A percentile compares a stretch with the other conserved stretches of the same genome.
Evolutionary conservation across 208 protist species (phyloP).

Genomic region (Leishmania mexicana): DNA sequence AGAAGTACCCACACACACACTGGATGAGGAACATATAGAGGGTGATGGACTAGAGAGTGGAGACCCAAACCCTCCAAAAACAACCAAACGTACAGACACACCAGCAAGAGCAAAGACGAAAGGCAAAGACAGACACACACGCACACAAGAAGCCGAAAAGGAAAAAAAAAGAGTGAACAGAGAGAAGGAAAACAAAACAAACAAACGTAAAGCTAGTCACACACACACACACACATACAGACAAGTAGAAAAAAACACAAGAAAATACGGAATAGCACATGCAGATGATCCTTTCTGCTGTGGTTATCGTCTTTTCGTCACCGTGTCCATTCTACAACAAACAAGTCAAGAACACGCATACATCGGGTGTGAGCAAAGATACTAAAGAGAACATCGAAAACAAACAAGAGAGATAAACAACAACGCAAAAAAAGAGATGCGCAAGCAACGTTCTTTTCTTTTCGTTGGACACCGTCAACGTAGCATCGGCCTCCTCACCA

Average conservation of each 20-base stretch:
- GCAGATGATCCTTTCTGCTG: too few species aligned
- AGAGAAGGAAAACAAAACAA: slow-evolving; percentile 8
- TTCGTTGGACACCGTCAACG: not conserved
- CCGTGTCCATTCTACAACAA: not conserved
- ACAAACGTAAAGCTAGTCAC: not conserved
- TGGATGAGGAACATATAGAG: slow-evolving; percentile 5
- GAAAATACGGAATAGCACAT: too few species aligned
- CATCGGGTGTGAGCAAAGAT: too few species aligned
- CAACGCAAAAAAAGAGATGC: not conserved
- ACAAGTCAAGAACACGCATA: not conserved
- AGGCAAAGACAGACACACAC: slow-evolving; percentile 11
- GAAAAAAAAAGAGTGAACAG: not conserved
- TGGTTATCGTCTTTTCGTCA: not conserved
- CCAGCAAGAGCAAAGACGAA: not conserved
- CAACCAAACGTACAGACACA: not conserved
- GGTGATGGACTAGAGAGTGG: not conserved
- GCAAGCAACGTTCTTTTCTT: not conserved
- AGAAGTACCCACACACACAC: not conserved
- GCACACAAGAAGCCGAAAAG: too few species aligned
- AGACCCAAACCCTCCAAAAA: not conserved
- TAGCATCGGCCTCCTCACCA: not conserved
- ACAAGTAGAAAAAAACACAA: not conserved
- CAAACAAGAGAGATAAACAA: not conserved
- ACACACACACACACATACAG: not conserved
- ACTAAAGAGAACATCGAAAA: too few species aligned